phyloP scores from a whole-genome alignment of 345 rosid species.

The Nasturtium officinale region DNA sequence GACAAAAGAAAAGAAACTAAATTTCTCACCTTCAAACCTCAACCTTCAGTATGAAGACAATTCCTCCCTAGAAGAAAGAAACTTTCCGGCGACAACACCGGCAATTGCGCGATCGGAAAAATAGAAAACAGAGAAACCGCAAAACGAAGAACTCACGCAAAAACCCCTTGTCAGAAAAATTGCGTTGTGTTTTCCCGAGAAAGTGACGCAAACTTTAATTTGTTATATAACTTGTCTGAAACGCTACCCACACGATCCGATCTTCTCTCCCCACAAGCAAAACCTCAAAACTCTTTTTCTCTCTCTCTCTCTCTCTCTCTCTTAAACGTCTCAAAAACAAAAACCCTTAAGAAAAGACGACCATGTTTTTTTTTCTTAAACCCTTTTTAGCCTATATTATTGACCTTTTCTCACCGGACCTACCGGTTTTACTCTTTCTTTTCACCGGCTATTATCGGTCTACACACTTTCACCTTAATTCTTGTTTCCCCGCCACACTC shows the following conservation, averaged over 20 bases:
- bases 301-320: constrained; percentile 36
- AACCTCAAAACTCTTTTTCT: constrained; percentile 8
- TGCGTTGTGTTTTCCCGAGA: constrained; percentile 46
- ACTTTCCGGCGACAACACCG: constrained; percentile 33
- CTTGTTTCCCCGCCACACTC: constrained; percentile 47
- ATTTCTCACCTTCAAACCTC: constrained; percentile 21
- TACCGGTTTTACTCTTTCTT: constrained; percentile 40
- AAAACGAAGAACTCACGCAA: constrained; percentile 34
- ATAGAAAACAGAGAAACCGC: neutral
- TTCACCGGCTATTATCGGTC: constrained; percentile 51
- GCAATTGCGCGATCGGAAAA: constrained; percentile 49
- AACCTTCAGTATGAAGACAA: constrained; percentile 7
- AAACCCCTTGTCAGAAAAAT: constrained; percentile 40
- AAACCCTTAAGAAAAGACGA: constrained; percentile 58
- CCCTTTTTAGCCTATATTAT: constrained; percentile 51
- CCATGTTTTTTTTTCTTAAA: constrained; percentile 54
- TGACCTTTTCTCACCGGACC: constrained; percentile 51
- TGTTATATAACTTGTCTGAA: constrained; percentile 26
- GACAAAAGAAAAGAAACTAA: neutral
- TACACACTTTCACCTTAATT: constrained; percentile 37
- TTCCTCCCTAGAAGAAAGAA: neutral
- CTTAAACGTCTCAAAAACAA: constrained; percentile 45
- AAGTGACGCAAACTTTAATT: constrained; percentile 33
- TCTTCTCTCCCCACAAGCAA: constrained; percentile 40
- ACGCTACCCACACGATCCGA: constrained; percentile 48